These are phyloP conservation scores for Trifolium repens DNA, from an alignment of 306 rosid genomes.

Conservation along the genomic window DNA sequence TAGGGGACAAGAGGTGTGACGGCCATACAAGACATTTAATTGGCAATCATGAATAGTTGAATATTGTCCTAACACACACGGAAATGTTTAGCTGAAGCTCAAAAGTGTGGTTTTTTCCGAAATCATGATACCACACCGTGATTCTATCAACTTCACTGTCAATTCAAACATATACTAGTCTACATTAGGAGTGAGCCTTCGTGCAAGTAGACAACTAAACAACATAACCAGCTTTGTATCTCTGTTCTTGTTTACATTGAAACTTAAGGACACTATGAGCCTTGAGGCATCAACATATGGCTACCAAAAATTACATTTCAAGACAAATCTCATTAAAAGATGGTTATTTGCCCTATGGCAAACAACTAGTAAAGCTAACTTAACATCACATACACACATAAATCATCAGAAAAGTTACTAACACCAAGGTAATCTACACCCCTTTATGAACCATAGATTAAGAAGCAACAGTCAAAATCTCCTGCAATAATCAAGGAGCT, in stretches of 20 bases:
- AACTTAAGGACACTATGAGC: background rate
- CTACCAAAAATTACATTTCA: slow-evolving; percentile 23
- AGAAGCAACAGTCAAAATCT: slow-evolving; percentile 13
- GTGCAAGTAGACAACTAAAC: background rate
- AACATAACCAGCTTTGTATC: background rate
- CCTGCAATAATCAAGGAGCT: slow-evolving; percentile 43
- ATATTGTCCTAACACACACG: background rate
- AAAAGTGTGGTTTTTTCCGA: background rate
- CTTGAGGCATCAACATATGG: slow-evolving; percentile 3
- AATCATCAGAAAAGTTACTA: background rate
- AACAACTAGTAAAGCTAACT: slow-evolving; percentile 29
- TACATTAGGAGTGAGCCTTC: background rate
- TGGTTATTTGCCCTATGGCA: slow-evolving; percentile 13
- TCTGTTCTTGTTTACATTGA: slow-evolving; percentile 28
- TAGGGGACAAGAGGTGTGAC: too few species aligned
- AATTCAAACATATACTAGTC: background rate
- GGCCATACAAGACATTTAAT: too few species aligned
- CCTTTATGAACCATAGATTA: background rate
- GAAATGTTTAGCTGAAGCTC: background rate
- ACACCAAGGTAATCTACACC: slow-evolving; percentile 18
- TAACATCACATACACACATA: slow-evolving; percentile 4
- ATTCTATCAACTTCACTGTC: background rate
- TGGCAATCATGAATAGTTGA: background rate
- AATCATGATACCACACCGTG: background rate
- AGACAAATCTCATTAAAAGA: background rate